These are phyloP conservation scores for Halophytophthora polymorphica DNA, from an alignment of 352 stramenopile genomes.

Conservation along the genomic window DNA sequence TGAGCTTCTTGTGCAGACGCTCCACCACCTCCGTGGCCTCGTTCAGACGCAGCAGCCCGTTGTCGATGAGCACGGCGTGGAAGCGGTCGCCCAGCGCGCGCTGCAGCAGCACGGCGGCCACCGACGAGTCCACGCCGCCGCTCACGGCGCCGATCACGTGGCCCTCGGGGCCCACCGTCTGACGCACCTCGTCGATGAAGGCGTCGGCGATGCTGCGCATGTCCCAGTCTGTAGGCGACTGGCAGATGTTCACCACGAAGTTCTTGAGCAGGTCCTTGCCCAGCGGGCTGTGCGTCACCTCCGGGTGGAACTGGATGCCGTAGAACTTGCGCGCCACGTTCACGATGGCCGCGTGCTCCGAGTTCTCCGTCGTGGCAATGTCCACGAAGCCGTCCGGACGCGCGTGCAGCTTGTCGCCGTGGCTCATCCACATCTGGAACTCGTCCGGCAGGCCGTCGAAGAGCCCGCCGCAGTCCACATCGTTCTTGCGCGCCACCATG, in stretches of 20 bases:
- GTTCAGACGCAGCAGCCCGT: slow-evolving; percentile 96
- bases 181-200: slow-evolving; percentile 88
- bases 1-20: slow-evolving; percentile 85
- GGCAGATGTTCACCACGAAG: slow-evolving; percentile 96
- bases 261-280: slow-evolving; percentile 96
- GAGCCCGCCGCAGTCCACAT: slow-evolving; percentile 61
- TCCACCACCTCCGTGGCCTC: slow-evolving; percentile 92
- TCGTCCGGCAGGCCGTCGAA: slow-evolving; percentile 90
- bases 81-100: slow-evolving; percentile 97
- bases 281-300: slow-evolving; percentile 96
- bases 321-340: slow-evolving; percentile 94
- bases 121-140: slow-evolving; percentile 98
- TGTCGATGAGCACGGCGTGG: slow-evolving; percentile 99
- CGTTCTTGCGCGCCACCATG: slow-evolving; percentile 78
- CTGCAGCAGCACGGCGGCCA: slow-evolving; percentile 97
- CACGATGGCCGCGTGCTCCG: slow-evolving; percentile 93
- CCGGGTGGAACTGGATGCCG: slow-evolving; percentile 97
- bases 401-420: slow-evolving; percentile 97
- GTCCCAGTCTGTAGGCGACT: slow-evolving; percentile 95
- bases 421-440: slow-evolving; percentile 99
- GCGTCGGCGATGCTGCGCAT: slow-evolving; percentile 95
- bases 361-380: slow-evolving; percentile 88
- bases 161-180: slow-evolving; percentile 91
- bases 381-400: slow-evolving; percentile 92
- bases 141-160: slow-evolving; percentile 98